Evolutionary conservation across 495 filamentous ascomycete genomes (phyloP).

Genomic region (Cercophora sp.): DNA sequence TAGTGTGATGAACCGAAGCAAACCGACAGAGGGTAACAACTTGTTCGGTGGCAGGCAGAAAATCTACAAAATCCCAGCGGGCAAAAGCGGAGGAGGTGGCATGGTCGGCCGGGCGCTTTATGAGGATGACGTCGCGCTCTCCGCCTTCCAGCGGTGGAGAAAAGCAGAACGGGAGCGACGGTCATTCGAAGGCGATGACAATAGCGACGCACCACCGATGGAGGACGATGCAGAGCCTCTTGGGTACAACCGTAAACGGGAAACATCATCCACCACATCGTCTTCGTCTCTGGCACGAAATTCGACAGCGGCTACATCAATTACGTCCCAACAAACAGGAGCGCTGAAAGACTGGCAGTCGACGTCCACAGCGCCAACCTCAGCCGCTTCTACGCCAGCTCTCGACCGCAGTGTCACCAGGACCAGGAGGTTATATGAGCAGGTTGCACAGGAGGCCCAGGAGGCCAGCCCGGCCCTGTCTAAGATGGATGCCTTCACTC

Average conservation of each 20-base stretch:
- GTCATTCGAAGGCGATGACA: slow-evolving; percentile 37
- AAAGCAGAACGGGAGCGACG: slow-evolving; percentile 52
- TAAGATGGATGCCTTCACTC: slow-evolving; percentile 71
- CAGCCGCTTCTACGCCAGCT: slow-evolving; percentile 28
- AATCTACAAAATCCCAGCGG: slow-evolving; percentile 80
- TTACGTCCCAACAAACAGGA: slow-evolving; percentile 67
- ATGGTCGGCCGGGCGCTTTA: slow-evolving; percentile 72
- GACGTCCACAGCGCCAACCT: slow-evolving; percentile 32
- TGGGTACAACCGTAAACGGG: slow-evolving; percentile 68
- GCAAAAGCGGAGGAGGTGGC: slow-evolving; percentile 40
- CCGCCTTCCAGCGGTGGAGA: slow-evolving; percentile 71
- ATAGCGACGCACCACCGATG: slow-evolving; percentile 26
- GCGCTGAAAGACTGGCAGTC: slow-evolving; percentile 45
- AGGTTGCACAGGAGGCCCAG: slow-evolving; percentile 72
- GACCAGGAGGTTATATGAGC: slow-evolving; percentile 77
- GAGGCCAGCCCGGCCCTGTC: slow-evolving; percentile 72
- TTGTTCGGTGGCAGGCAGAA: slow-evolving; percentile 96
- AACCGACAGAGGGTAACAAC: slow-evolving; percentile 86
- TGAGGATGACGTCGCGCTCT: slow-evolving; percentile 77
- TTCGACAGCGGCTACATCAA: slow-evolving; percentile 89
- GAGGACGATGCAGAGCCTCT: slow-evolving; percentile 41
- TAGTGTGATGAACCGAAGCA: slow-evolving; percentile 78
- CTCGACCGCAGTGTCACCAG: slow-evolving; percentile 57
- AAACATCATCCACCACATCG: slow-evolving; percentile 82
- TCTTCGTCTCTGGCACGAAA: slow-evolving; percentile 67